Evolutionary conservation across 768 basidiomycete genomes (phyloP), one percentile per base, ranked within the genome.

Genomic region (Artomyces pyxidatus): DNA sequence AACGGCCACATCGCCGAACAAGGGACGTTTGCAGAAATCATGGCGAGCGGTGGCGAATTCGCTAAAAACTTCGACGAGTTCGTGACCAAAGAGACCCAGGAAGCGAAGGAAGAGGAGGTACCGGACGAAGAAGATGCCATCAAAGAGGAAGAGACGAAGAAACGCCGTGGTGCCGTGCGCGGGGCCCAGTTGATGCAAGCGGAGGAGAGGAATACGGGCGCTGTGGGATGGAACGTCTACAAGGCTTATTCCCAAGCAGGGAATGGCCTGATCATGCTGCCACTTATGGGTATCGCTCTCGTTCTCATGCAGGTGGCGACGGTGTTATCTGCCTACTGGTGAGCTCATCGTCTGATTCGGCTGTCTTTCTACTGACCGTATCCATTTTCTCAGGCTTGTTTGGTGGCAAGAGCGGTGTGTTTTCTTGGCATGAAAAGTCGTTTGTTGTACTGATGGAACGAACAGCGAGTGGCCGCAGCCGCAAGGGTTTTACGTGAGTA

Each of bases 201-300:
- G 22, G 92, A 94, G 64, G 89, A 93, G 61, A 72, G 90, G 16
- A 85, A 85, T 55, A 81, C 78, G 0, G 92, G 90, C 3, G 77
- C 86, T 0, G 76, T 91, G 54, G 70, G 72, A 28, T 59, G 65
- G 55, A 52, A 64, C 2, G 74, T 82, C 10, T 83, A 83, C 56
- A 74, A 68, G 59, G 60, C 74, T 28, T 95, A 91, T 62, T 59
- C 86, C 42, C 64, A 68, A 27, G 88, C 89, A 3, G 92, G 82
- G 1, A 77, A 78, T 26, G 90, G 88, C 11, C 52, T 51, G 4
- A 54, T 83, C 44, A 70, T 88, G 17, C 53, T 92, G 1, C 89
- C 92, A 0, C 46, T 85, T 17, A 61, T 95, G 37, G 19, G 87
- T 5, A 37, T 80, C 2, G 74, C 84, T 6, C 54, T 90, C 43